These are phyloP conservation scores for Arthrinium phaeospermum DNA, from an alignment of 2,329 filamentous ascomycete genomes.

Conservation along the genomic window DNA sequence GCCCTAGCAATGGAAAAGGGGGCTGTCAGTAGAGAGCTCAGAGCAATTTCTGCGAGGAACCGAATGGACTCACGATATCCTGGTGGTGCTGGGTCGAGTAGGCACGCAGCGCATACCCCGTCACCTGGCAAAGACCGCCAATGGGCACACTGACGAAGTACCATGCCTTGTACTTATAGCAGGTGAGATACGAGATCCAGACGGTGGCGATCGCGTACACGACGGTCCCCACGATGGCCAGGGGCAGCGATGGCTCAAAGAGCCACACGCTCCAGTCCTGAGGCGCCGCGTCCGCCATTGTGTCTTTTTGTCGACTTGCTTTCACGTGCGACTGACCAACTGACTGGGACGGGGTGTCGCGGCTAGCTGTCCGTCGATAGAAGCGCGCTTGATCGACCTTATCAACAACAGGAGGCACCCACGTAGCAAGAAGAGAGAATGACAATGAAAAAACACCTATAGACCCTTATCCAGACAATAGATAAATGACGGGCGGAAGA, in stretches of 20 bases:
- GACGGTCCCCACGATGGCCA: constrained; percentile 48
- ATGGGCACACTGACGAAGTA: constrained; percentile 52
- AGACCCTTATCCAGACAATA: neutral
- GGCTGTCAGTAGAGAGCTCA: neutral
- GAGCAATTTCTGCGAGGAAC: neutral
- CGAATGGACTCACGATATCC: constrained; percentile 38
- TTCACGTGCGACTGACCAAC: neutral
- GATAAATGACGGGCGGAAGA: neutral
- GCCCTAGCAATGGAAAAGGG: constrained; percentile 27
- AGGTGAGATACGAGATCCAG: constrained; percentile 46
- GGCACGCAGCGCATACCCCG: constrained; percentile 46
- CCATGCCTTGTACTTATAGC: constrained; percentile 47
- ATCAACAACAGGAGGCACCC: neutral
- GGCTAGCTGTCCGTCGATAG: neutral
- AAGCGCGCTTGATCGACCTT: neutral
- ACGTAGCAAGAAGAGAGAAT: neutral
- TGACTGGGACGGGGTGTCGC: neutral
- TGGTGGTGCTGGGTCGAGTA: constrained; percentile 43
- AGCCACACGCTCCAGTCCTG: constrained; percentile 43
- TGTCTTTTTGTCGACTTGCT: neutral
- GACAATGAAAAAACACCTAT: neutral
- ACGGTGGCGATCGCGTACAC: constrained; percentile 47
- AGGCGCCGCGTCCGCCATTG: neutral
- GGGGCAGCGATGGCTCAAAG: constrained; percentile 49
- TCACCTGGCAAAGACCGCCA: constrained; percentile 48